Evolutionary conservation across 2,329 filamentous ascomycete genomes (phyloP), one percentile per base, ranked within the genome.

Genomic region (Kalmusia sp.): DNA sequence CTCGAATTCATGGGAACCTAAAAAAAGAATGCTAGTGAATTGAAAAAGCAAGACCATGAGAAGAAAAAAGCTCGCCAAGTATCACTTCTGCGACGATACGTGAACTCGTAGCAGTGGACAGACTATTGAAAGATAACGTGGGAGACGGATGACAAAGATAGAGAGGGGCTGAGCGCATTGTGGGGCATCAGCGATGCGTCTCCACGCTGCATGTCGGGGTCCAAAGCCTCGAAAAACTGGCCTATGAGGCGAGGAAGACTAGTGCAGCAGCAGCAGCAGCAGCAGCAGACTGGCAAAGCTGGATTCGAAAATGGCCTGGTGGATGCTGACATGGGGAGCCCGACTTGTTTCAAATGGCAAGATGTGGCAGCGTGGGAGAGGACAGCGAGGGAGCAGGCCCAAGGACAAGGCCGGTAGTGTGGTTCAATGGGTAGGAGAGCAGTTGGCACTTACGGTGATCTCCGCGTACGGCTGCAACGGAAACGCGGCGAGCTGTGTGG

Each of bases 401-500:
- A 54, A 46, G 56, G 59, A 57, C 34, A 62, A 47, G 63, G 58
- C 51, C 52, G 56, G 45, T 43, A 58, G 44, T 21, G 43, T n/a
- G n/a, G n/a, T n/a, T n/a, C n/a, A n/a, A 44, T 53, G 51, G 46
- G 61, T 47, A 57, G 49, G 43, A 51, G 33, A 49, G 52, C 51
- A 54, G 37, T 51, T 41, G 48, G 38, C 12, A 88, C 88, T 84
- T 83, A 93, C 91, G 77, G 88, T 84, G 62, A 96, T 82, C 76
- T 93, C 90, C 55, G 89, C 89, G 77, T 93, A 92, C 25, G 87
- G 84, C 64, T 84, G 81, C 72, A 95, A 79, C 49, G 84, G 82
- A 71, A 90, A 93, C 61, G 72, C 81, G 62, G 77, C 83, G 66
- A 92, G 81, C 69, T 82, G 79, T 47, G 84, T 84, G 47, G 78